A percentile compares a stretch with the other conserved stretches of the same genome.
Evolutionary conservation across 305 asterid species (phyloP).

Genomic region (Andrographis paniculata): DNA sequence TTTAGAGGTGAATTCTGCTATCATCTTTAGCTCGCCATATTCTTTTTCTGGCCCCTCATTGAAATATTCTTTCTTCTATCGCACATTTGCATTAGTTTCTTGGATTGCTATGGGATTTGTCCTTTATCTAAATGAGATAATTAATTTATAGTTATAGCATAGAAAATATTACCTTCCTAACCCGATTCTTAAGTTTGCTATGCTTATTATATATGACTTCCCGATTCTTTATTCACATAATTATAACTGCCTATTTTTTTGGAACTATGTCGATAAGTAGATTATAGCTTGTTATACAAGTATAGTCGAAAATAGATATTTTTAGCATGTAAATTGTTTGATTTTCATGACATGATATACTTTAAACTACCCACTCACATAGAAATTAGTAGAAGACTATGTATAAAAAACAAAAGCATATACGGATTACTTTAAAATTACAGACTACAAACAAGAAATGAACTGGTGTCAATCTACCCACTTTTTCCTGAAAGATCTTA

Average conservation of each 20-base stretch:
- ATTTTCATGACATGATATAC: neutral
- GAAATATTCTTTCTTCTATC: neutral
- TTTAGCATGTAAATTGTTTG: no score
- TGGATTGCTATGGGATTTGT: neutral
- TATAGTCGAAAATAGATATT: no score
- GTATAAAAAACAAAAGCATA: neutral
- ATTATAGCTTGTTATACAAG: no score
- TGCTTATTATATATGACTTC: no score
- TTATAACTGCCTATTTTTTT: no score
- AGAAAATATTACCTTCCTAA: no score
- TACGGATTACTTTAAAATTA: neutral
- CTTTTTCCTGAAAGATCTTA: neutral
- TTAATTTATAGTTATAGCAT: no score
- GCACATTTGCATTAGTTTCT: no score
- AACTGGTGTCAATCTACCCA: neutral
- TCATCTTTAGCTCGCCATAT: neutral
- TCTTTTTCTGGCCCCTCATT: neutral
- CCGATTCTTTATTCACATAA: no score
- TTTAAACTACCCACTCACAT: neutral
- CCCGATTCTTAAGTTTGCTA: no score
- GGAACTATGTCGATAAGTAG: no score
- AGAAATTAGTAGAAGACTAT: neutral
- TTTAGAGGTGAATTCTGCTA: neutral
- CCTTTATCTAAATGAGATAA: neutral
- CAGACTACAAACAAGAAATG: neutral